Evolutionary conservation across 495 filamentous ascomycete species (phyloP).

Genomic region (Aspergillus cristatus): DNA sequence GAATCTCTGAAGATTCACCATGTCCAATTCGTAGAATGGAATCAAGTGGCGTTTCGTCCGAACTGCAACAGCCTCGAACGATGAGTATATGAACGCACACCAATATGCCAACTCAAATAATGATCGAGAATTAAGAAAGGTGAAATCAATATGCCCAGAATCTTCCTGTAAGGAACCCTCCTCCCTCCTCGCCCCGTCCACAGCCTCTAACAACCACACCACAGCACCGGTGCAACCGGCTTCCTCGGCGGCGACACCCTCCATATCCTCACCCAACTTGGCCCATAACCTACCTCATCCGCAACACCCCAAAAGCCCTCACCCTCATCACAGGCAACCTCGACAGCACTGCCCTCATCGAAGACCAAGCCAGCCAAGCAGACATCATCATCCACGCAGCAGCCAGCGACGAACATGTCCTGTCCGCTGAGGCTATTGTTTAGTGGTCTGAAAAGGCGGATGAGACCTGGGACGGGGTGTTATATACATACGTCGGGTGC

Average conservation of each 20-base stretch:
- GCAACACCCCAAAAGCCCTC: slow-evolving; percentile 25
- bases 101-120: too few relatives aligned
- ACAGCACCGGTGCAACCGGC: slow-evolving; percentile 46
- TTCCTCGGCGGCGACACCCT: slow-evolving; percentile 62
- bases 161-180: slow-evolving; percentile 1
- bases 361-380: slow-evolving; percentile 31
- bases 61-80: too few relatives aligned
- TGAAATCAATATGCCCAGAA: not conserved
- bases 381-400: slow-evolving; percentile 31
- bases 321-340: slow-evolving; percentile 35
- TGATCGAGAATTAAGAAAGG: too few relatives aligned
- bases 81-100: too few relatives aligned
- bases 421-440: slow-evolving; percentile 22
- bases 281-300: slow-evolving; percentile 49
- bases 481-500: slow-evolving; percentile 22
- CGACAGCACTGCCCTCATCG: slow-evolving; percentile 29
- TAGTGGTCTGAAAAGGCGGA: slow-evolving; percentile 7
- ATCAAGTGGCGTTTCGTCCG: too few relatives aligned
- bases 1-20: too few relatives aligned
- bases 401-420: slow-evolving; percentile 17
- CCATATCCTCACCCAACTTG: slow-evolving; percentile 52
- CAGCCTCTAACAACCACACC: not conserved
- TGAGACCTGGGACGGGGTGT: slow-evolving; percentile 20
- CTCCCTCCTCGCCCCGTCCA: not conserved
- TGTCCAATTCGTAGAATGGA: too few relatives aligned